Evolutionary conservation across 768 basidiomycete genomes (phyloP).

Genomic region (Cyclocybe cylindracea): DNA sequence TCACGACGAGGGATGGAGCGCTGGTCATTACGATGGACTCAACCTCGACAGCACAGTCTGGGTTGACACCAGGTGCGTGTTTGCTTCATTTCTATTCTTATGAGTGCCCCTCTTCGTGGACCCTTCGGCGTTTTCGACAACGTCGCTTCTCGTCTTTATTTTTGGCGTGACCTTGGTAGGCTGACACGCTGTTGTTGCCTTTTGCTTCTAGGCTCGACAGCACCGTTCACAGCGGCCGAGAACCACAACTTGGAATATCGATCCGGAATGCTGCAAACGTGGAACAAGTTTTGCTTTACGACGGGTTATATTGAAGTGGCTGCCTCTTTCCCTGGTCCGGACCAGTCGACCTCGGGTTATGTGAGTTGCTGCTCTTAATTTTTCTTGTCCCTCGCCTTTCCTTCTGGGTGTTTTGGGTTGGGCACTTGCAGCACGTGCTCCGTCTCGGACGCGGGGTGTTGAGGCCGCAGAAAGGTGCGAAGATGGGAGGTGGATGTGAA

Average conservation of each 20-base stretch:
- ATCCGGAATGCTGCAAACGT: constrained; percentile 78
- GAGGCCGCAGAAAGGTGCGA: too few species aligned
- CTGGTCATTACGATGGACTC: constrained; percentile 72
- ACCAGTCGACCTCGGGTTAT: constrained; percentile 50
- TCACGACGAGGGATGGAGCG: constrained; percentile 64
- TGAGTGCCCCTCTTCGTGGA: too few species aligned
- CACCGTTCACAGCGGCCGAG: constrained; percentile 44
- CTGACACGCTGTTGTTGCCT: too few species aligned
- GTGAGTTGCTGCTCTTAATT: too few species aligned
- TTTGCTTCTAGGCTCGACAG: constrained; percentile 38
- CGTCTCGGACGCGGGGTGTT: too few species aligned
- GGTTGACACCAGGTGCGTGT: constrained; percentile 27
- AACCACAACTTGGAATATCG: constrained; percentile 67
- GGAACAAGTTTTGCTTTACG: constrained; percentile 92
- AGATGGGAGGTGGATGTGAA: too few species aligned
- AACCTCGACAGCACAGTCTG: constrained; percentile 26
- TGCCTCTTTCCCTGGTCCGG: constrained; percentile 61
- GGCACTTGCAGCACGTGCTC: too few species aligned
- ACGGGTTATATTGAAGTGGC: constrained; percentile 77
- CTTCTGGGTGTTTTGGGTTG: not conserved
- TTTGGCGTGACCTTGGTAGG: not conserved
- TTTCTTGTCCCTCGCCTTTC: not conserved
- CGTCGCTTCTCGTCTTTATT: not conserved
- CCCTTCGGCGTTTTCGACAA: not conserved
- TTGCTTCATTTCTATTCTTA: too few species aligned